Base-by-base conservation (phyloP, 73 alveolate species). In the Paraurostyla sp. region DNA sequence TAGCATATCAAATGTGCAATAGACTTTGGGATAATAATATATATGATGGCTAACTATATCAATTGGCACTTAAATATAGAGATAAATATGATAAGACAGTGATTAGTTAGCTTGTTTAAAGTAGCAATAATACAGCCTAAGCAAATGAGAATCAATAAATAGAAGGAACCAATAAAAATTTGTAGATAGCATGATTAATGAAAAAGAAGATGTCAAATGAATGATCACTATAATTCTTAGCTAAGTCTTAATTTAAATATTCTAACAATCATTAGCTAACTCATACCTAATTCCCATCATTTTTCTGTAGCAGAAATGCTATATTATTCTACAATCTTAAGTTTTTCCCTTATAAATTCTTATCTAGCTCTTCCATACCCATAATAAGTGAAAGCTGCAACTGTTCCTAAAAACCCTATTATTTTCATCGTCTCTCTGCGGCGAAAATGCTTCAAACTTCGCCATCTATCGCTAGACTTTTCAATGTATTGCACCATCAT, bases 321-420 rank as follows among this genome's bases (percentile, higher is more conserved):
- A 46, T 63, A 63, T 57, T 81, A 38, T 18, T 89, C 89, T 0
- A 89, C 95, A 0, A 89, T 57, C 43, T 32, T 45, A 2, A 89
- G 75, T 40, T 89, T 89, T 33, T 54, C 91, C 22, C 78, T 62
- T 1, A 89, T 57, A 42, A 81, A 81, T n/a, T 75, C 84, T 52
- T 89, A 84, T 52, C 95, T 80, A 16, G 95, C 88, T 32, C 81
- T 80, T 20, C 89, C 95, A 81, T 71, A 89, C 1, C 95, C 95
- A 29, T 81, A 81, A 46, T 51, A 49, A 16, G 95, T 89, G 42
- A 89, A 81, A 29, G 88, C 57, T 18, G 65, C 92, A 18, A 89
- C 95, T 0, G 87, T 33, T 6, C 89, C 88, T 0, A 89, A 15
- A 36, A 89, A 89, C 0, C 48, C 69, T 3, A 33, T 43, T 16